A percentile compares a stretch with the other conserved stretches of the same genome.
phyloP scores from a whole-genome alignment of 1,284 basidiomycete species.

The Moesziomyces parantarcticus region DNA sequence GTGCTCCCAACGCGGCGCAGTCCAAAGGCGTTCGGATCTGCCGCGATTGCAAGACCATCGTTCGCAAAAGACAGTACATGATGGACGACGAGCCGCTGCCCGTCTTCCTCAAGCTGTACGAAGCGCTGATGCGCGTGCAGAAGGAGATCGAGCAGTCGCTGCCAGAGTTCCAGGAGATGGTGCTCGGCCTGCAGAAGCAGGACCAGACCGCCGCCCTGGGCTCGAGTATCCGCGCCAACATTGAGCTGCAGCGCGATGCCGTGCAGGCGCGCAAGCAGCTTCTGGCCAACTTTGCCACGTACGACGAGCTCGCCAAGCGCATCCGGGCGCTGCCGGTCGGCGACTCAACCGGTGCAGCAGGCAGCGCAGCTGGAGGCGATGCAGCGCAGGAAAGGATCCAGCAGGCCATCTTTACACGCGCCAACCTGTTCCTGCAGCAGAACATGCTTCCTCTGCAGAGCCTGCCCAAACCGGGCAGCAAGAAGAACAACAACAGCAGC shows the following conservation, averaged over 20 bases:
- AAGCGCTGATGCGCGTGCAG: slow-evolving; percentile 81
- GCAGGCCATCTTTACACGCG: slow-evolving; percentile 80
- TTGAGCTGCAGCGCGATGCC: slow-evolving; percentile 71
- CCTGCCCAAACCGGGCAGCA: slow-evolving; percentile 74
- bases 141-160: slow-evolving; percentile 78
- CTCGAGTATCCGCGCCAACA: slow-evolving; percentile 57
- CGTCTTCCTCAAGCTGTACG: slow-evolving; percentile 68
- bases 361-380: slow-evolving; percentile 22
- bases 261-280: slow-evolving; percentile 80
- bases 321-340: slow-evolving; percentile 76
- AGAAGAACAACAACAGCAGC: slow-evolving; percentile 43
- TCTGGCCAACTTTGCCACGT: slow-evolving; percentile 83
- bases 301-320: slow-evolving; percentile 86
- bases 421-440: slow-evolving; percentile 84
- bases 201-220: slow-evolving; percentile 57
- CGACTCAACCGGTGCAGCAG: slow-evolving; percentile 4
- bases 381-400: slow-evolving; percentile 83
- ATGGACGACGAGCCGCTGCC: slow-evolving; percentile 77
- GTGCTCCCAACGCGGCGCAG: slow-evolving; percentile 6
- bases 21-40: slow-evolving; percentile 74
- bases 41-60: slow-evolving; percentile 79
- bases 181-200: slow-evolving; percentile 72
- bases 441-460: slow-evolving; percentile 73
- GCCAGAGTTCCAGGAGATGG: slow-evolving; percentile 78
- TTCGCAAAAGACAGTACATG: slow-evolving; percentile 82